Evolutionary conservation across 768 basidiomycete species (phyloP).

Genomic region (Boletus rubropictus): DNA sequence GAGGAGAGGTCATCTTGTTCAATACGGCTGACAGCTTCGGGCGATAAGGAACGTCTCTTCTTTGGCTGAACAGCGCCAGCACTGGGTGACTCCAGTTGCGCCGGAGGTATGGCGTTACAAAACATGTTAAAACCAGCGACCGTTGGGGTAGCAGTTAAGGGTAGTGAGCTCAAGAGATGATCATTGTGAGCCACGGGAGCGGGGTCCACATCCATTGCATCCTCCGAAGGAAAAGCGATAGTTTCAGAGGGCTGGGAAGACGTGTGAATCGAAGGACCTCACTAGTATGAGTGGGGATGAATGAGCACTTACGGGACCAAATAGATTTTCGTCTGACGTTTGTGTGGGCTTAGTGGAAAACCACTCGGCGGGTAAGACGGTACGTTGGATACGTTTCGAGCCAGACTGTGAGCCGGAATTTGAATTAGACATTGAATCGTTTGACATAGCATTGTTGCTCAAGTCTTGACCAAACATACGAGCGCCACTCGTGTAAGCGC

Average conservation of each 20-base stretch:
- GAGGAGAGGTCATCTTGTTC: conserved; percentile 43
- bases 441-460: conserved; percentile 47
- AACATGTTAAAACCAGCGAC: conserved; percentile 58
- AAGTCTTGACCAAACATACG: conserved; percentile 71
- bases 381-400: conserved; percentile 54
- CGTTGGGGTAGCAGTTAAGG: conserved; percentile 48
- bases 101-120: conserved; percentile 49
- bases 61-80: conserved; percentile 37
- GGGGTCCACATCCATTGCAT: conserved; percentile 80
- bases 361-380: conserved; percentile 64
- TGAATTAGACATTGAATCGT: conserved; percentile 27
- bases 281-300: not conserved
- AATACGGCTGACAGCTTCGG: conserved; percentile 37
- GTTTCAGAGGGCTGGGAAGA: conserved; percentile 30
- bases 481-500: conserved; percentile 59
- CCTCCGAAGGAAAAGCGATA: conserved; percentile 44
- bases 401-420: conserved; percentile 33
- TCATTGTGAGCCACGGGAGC: conserved; percentile 36
- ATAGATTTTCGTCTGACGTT: conserved; percentile 24
- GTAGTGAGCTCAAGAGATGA: conserved; percentile 32
- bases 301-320: conserved; percentile 24
- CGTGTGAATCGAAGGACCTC: conserved; percentile 11
- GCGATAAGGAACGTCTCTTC: conserved; percentile 59
- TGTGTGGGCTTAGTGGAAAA: conserved; percentile 26
- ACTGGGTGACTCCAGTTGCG: conserved; percentile 39